phyloP scores from a whole-genome alignment of 2,329 filamentous ascomycete species.

The Sarocladiaceae sp. region DNA sequence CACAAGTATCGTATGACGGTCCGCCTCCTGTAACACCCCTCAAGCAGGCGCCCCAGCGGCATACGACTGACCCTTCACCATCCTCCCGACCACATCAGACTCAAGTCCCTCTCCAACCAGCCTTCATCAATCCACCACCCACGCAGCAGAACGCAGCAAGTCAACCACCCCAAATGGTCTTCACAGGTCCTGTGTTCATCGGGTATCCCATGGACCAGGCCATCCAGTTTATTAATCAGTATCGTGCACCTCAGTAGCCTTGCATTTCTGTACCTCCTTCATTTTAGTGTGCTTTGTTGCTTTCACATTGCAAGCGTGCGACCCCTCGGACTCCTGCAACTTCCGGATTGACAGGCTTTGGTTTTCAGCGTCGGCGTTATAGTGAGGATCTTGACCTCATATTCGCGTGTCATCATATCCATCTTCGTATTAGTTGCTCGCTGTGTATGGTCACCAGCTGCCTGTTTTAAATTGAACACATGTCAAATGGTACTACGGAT shows the following conservation, averaged over 20 bases:
- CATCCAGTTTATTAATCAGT: slow-evolving; percentile 67
- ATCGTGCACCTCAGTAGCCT: slow-evolving; percentile 27
- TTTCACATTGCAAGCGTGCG: slow-evolving; percentile 11
- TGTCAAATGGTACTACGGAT: no score
- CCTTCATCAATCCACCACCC: slow-evolving; percentile 47
- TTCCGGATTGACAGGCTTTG: not conserved
- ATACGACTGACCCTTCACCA: slow-evolving; percentile 14
- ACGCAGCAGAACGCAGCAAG: slow-evolving; percentile 25
- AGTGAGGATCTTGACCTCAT: not conserved
- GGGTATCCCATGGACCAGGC: slow-evolving; percentile 84
- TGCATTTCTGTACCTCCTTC: slow-evolving; percentile 12
- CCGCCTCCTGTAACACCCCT: slow-evolving; percentile 18
- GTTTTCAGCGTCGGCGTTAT: not conserved
- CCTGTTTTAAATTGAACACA: no score
- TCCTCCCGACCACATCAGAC: slow-evolving; percentile 18
- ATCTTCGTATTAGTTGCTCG: no score
- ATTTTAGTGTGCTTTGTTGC: slow-evolving; percentile 11
- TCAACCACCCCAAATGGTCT: slow-evolving; percentile 66
- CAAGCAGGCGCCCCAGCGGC: slow-evolving; percentile 10
- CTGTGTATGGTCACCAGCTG: no score
- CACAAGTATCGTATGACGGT: slow-evolving; percentile 12
- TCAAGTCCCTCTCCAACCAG: slow-evolving; percentile 33
- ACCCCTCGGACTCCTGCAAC: not conserved
- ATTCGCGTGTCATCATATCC: not conserved
- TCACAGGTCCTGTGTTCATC: slow-evolving; percentile 91